phyloP scores from a whole-genome alignment of 2,329 filamentous ascomycete genomes.

The Pseudogymnoascus sp. region DNA sequence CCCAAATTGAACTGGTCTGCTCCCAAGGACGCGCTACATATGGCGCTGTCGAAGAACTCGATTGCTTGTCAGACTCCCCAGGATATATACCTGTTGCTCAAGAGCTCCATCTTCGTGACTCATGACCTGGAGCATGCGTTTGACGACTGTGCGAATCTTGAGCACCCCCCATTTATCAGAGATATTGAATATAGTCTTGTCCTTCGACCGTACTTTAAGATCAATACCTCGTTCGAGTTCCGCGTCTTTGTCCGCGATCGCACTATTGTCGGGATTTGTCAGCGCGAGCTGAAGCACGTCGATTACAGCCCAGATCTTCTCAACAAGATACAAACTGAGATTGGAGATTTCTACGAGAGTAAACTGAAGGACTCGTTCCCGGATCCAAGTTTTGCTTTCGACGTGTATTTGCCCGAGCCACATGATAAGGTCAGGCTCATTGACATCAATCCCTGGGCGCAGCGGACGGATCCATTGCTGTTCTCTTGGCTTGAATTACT shows the following conservation, averaged over 20 bases:
- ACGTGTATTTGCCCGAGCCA: constrained; percentile 78
- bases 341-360: constrained; percentile 69
- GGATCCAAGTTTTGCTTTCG: constrained; percentile 78
- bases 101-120: constrained; percentile 88
- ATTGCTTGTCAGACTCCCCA: constrained; percentile 84
- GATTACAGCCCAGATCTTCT: constrained; percentile 64
- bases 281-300: constrained; percentile 86
- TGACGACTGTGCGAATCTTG: constrained; percentile 53
- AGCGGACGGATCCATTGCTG: constrained; percentile 76
- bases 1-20: constrained; percentile 98
- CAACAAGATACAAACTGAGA: constrained; percentile 57
- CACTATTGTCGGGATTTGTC: constrained; percentile 72
- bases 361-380: constrained; percentile 71
- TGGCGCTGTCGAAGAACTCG: constrained; percentile 73
- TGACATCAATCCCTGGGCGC: constrained; percentile 93
- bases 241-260: constrained; percentile 86
- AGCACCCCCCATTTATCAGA: constrained; percentile 24
- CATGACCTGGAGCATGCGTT: constrained; percentile 93
- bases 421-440: constrained; percentile 59
- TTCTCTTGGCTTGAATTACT: constrained; percentile 89
- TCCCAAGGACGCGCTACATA: constrained; percentile 93
- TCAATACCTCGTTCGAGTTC: constrained; percentile 89
- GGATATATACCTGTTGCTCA: constrained; percentile 88
- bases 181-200: constrained; percentile 52
- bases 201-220: constrained; percentile 77